Evolutionary conservation across 2,329 filamentous ascomycete species (phyloP), one percentile per base, ranked within the genome.

Genomic region (Elsinoe fawcettii): DNA sequence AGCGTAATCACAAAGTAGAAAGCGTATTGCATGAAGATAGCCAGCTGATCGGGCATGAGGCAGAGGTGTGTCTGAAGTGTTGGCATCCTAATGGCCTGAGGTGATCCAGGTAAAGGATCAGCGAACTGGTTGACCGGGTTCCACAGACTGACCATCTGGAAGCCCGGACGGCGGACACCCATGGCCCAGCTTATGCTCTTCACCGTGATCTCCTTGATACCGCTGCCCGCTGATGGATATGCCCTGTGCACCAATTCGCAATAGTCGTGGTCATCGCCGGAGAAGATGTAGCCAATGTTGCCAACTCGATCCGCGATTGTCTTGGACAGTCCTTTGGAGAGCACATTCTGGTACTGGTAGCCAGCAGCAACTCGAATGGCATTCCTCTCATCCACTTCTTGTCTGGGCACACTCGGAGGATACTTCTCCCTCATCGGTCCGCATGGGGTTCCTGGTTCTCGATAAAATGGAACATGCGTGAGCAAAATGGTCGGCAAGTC

Each of bases 251-350:
- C 79, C 5, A 97, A 75, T 66, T 96, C 91, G 73, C 93, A 99
- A 74, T 97, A 96, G 74, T 99, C 93, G 74, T 99, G 93, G 67
- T 99, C 93, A 65, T 99, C 93, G 9, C 93, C 93, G 0, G 90
- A 96, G 68, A 97, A 99, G 43, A 91, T 87, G 62, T 93, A 87
- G 2, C 83, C 79, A 11, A 97, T 82, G 60, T 93, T 88, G 32
- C 90, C 90, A 32, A 96, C 78, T 61, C 85, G 88, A 59, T 85
- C 80, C 41, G 96, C 75, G 36, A 99, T 76, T 54, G 85, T 83
- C 46, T 83, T 78, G 0, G 91, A 93, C 63, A 96, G 83, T 1
- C 82, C 78, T 51, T 86, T 82, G 53, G 81, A 87, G 23, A 99
- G 81, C 2, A 96, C 92, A 65, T 96, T 99, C 70, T 97, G 92